These are phyloP conservation scores for Cyphellophora europaea DNA, from an alignment of 2,329 filamentous ascomycete genomes.

Conservation along the genomic window DNA sequence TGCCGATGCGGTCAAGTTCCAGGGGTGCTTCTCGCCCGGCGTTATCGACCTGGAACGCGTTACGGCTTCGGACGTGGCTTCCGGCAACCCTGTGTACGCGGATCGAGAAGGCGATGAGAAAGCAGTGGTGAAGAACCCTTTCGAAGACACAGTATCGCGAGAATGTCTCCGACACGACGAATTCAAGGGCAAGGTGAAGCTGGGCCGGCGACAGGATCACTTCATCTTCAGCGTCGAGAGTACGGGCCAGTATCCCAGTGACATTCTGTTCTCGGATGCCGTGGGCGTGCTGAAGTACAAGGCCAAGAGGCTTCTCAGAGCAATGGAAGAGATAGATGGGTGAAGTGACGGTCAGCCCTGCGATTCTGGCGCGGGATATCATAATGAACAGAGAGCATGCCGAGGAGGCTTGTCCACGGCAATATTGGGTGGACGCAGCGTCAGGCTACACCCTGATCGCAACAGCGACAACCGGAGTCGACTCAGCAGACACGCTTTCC, in stretches of 20 bases:
- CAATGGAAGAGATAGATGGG: slow-evolving; percentile 31
- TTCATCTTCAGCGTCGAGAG: slow-evolving; percentile 97
- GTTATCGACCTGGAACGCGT: slow-evolving; percentile 75
- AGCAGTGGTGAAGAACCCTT: slow-evolving; percentile 77
- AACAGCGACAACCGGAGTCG: too few species aligned
- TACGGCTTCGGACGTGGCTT: slow-evolving; percentile 54
- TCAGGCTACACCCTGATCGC: too few species aligned
- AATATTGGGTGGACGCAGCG: too few species aligned
- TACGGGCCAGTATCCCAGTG: slow-evolving; percentile 88
- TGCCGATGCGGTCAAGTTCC: slow-evolving; percentile 79
- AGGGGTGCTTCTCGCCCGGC: slow-evolving; percentile 76
- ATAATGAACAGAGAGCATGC: too few species aligned
- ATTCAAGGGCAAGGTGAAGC: slow-evolving; percentile 90
- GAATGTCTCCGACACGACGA: slow-evolving; percentile 87
- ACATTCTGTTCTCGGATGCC: slow-evolving; percentile 85
- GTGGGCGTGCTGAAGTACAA: slow-evolving; percentile 79
- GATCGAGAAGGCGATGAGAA: slow-evolving; percentile 71
- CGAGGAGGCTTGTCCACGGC: too few species aligned
- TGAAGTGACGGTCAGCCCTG: slow-evolving; percentile 17
- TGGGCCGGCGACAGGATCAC: slow-evolving; percentile 83
- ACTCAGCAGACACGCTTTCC: too few species aligned
- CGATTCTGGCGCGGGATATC: too few species aligned
- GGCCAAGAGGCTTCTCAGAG: slow-evolving; percentile 45
- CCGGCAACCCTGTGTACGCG: slow-evolving; percentile 56
- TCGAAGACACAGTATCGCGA: slow-evolving; percentile 90